Conservation (phyloP, 192 early-diverging fungal genomes). For the Ramicandelaber brevisporus region DNA sequence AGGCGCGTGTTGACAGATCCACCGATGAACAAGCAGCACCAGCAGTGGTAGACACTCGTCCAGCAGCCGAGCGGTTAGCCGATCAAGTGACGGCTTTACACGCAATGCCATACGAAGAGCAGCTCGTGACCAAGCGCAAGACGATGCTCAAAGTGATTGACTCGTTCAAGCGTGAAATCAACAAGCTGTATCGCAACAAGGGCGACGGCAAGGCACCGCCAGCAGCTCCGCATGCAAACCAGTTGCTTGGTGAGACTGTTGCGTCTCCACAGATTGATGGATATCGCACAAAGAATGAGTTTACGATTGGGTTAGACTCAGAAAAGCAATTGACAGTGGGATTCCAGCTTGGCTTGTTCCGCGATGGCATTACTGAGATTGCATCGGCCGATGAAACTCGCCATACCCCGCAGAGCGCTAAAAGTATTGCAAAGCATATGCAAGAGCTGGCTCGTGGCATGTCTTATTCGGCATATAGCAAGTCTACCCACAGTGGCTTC, state of each 20-base stretch:
- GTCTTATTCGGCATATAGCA: constrained; percentile 12
- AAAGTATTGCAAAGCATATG: constrained; percentile 19
- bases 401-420: constrained; percentile 18
- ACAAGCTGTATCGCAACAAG: too few relatives aligned
- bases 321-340: constrained; percentile 26
- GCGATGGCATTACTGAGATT: constrained; percentile 28
- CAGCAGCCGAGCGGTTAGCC: too few relatives aligned
- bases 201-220: too few relatives aligned
- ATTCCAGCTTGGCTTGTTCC: constrained; percentile 36
- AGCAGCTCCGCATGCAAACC: constrained; percentile 6
- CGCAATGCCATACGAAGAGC: too few relatives aligned
- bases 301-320: constrained; percentile 31
- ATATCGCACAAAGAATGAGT: constrained; percentile 62
- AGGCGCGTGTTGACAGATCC: too few relatives aligned
- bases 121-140: too few relatives aligned
- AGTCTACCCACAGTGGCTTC: constrained; percentile 23
- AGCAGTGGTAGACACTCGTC: too few relatives aligned
- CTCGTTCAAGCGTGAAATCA: too few relatives aligned
- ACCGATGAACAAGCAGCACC: too few relatives aligned
- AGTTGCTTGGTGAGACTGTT: constrained; percentile 10
- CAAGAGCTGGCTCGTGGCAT: constrained; percentile 7
- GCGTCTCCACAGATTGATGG: constrained; percentile 26
- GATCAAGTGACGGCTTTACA: too few relatives aligned
- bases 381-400: constrained; percentile 16
- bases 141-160: too few relatives aligned